Base-by-base conservation (phyloP, 2,329 filamentous ascomycete species). In the Xylariaceae sp. region DNA sequence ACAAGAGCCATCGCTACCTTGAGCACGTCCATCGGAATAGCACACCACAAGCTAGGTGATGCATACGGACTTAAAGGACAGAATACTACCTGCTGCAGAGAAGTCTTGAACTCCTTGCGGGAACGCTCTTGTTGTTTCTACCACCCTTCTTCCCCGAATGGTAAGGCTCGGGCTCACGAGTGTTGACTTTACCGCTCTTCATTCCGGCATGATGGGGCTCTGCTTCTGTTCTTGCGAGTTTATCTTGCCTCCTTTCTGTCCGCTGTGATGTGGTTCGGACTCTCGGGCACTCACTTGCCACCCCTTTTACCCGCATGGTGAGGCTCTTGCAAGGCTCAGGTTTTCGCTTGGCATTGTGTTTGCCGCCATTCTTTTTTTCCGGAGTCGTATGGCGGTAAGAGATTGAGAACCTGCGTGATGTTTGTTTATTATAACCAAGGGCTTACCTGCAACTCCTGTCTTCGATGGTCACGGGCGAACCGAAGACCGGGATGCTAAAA, bases 401-500 rank as follows among this genome's bases (percentile, higher is more conserved):
- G 36, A 34, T 34, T 42, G n/a, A 9, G 22, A 40, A 38, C 28
- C 51, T 45, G 16, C 28, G 33, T 45, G 6, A 16, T 12, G 45
- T 28, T 41, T 16, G 17, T n/a, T 16, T 31, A 45, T 39, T 11
- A 19, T 39, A 31, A 33, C 41, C 41, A 18, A 18, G 28, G 7
- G 9, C 39, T 38, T 28, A 49, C 33, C 46, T 46, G 42, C 42
- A 46, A 42, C 57, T 51, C 42, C 50, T 44, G 17, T 53, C 45
- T 49, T 44, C 43, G 45, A 58, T 39, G 22, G 33, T 33, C 19
- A 39, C 31, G 11, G 52, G 55, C 22, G 53, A 42, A 45, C 54
- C 47, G 34, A 56, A 52, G 14, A 54, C 63, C 1, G 67, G 62
- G 39, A 54, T 60, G 36, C 61, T 61, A 38, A 68, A 59, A 68